Evolutionary conservation across 2,329 filamentous ascomycete genomes (phyloP), one percentile per base, ranked within the genome.

Genomic region (Trichoderma endophyticum): DNA sequence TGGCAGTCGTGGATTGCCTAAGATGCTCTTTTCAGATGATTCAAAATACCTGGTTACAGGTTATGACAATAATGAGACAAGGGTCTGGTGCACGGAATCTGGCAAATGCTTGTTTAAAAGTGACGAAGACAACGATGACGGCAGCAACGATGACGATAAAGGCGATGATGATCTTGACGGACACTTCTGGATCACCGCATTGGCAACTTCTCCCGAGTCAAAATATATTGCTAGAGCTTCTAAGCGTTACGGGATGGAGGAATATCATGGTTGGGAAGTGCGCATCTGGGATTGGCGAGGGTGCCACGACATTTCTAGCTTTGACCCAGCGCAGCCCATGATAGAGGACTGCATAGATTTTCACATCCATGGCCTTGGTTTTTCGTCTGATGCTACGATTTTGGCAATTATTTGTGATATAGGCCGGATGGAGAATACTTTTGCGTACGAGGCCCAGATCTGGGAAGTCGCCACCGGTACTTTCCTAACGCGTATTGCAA

Each of bases 1-100:
- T 18, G 8, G 3, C 3, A 9, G 12, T 2, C 1, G 57, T 7
- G 0, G 1, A 18, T 3, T 18, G 4, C 1, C 3, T n/a, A 8
- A 0, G 14, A 12, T 48, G 2, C 3, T 21, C 7, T 64, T 64
- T 24, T 64, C 62, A 6, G 9, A 32, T 0, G 39, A 65, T 32
- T 65, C 62, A 6, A 15, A 21, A 4, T 26, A 54, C 28, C 4
- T 65, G 3, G 26, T 54, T 26, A 1, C 11, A 0, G 18, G 26
- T 8, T 34, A 65, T 32, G 2, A 12, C 43, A 21, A 21, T 9
- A 2, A 4, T 0, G 12, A 3, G 3, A 1, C 11, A 1, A 48
- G n/a, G n/a, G 12, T 65, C 12, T 54, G 43, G 62, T 24, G 62
- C 14, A 0, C 24, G 5, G n/a, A 34, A 54, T 12, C 62, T 11